phyloP scores from a whole-genome alignment of 148 eudicot genomes.

The Amaranthus hypochondriacus region DNA sequence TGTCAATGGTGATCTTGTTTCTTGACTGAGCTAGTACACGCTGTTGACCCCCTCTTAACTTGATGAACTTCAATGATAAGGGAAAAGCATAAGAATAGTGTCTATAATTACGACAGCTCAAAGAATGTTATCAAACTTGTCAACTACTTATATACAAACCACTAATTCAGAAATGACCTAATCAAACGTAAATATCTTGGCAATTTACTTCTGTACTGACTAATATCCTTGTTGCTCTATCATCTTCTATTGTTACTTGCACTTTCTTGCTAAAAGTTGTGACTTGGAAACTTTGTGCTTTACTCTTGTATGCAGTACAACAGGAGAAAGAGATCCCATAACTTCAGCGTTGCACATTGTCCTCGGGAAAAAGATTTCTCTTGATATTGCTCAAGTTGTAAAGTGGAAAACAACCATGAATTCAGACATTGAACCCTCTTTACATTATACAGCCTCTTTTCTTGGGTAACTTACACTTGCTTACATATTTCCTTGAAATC shows the following conservation, averaged over 20 bases:
- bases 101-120: too few relatives aligned
- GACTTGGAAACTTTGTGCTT: constrained; percentile 11
- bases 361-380: constrained; percentile 81
- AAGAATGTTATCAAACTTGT: too few relatives aligned
- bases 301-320: constrained; percentile 52
- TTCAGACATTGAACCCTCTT: constrained; percentile 71
- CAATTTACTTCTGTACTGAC: too few relatives aligned
- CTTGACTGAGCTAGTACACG: not conserved
- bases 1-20: not conserved
- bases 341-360: constrained; percentile 95
- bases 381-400: constrained; percentile 96
- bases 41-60: not conserved
- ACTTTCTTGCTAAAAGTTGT: not conserved
- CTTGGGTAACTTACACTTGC: constrained; percentile 61
- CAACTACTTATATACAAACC: too few relatives aligned
- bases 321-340: constrained; percentile 85
- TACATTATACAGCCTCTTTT: constrained; percentile 95
- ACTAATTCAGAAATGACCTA: too few relatives aligned
- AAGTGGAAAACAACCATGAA: constrained; percentile 66
- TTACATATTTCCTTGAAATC: not conserved
- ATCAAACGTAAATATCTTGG: too few relatives aligned
- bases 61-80: too few relatives aligned
- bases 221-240: not conserved
- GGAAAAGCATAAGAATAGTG: too few relatives aligned
- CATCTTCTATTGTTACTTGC: not conserved